Percentiles rank a stretch among this genome's conserved stretches.
phyloP scores from a whole-genome alignment of 1,139 yeast genomes.

The Kodamaea fungicola region DNA sequence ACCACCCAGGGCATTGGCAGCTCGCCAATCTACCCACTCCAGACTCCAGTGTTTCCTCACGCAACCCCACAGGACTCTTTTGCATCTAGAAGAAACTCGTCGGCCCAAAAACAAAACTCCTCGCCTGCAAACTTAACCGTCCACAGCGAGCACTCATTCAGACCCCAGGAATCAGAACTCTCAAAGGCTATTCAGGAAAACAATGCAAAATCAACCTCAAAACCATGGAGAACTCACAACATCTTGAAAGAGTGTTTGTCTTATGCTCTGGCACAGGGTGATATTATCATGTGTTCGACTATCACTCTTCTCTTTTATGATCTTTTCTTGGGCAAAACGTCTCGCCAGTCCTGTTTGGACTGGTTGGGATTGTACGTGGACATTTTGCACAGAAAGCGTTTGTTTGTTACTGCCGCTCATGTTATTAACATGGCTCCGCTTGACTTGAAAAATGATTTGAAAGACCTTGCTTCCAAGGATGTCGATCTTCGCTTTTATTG shows the following conservation, averaged over 20 bases:
- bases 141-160: not conserved
- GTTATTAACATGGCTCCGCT: constrained; percentile 48
- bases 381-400: constrained; percentile 46
- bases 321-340: constrained; percentile 17
- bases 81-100: constrained; percentile 22
- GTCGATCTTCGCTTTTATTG: constrained; percentile 66
- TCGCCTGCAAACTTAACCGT: constrained; percentile 1
- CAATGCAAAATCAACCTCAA: constrained; percentile 6
- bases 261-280: constrained; percentile 62
- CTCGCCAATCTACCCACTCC: not conserved
- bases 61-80: constrained; percentile 15
- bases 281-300: constrained; percentile 59
- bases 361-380: constrained; percentile 61
- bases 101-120: constrained; percentile 6
- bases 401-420: constrained; percentile 58
- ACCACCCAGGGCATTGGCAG: not conserved
- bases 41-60: not conserved
- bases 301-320: constrained; percentile 55
- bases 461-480: constrained; percentile 47
- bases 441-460: constrained; percentile 35
- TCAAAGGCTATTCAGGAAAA: constrained; percentile 27
- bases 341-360: constrained; percentile 38
- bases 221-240: constrained; percentile 33
- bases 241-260: constrained; percentile 44
- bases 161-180: constrained; percentile 20